phyloP scores from a whole-genome alignment of 148 eudicot species.

The Rhododendron ovatum region DNA sequence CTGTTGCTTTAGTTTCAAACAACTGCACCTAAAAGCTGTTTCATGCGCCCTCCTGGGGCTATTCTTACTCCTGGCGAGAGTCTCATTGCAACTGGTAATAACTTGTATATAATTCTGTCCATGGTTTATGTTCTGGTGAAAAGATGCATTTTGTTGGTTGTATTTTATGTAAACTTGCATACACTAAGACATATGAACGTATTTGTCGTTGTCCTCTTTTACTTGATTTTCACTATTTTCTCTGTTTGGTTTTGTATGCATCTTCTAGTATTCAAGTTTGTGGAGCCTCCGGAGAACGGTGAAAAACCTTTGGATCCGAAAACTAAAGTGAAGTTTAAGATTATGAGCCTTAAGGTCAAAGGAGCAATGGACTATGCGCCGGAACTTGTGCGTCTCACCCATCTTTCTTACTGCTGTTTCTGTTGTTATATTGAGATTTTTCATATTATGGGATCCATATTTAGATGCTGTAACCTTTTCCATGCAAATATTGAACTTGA shows the following conservation, averaged over 20 bases:
- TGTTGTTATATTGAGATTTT: neutral
- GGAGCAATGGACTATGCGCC: slow-evolving; percentile 71
- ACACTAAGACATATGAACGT: neutral
- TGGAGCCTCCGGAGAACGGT: slow-evolving; percentile 79
- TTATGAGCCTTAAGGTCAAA: slow-evolving; percentile 83
- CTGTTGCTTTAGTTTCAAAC: slow-evolving; percentile 73
- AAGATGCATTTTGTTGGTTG: neutral
- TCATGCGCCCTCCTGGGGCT: slow-evolving; percentile 93
- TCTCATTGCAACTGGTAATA: slow-evolving; percentile 73
- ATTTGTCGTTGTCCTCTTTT: neutral
- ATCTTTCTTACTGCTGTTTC: neutral
- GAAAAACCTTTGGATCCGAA: slow-evolving; percentile 75
- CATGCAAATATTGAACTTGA: neutral
- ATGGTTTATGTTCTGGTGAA: neutral
- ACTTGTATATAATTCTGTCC: neutral
- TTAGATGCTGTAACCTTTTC: neutral
- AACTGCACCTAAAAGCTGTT: slow-evolving; percentile 86
- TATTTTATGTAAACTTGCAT: neutral
- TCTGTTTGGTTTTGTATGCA: slow-evolving; percentile 10
- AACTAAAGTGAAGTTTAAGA: slow-evolving; percentile 71
- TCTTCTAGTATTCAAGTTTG: slow-evolving; percentile 71
- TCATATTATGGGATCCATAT: neutral
- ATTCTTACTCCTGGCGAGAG: slow-evolving; percentile 86
- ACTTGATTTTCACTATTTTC: neutral
- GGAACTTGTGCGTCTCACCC: slow-evolving; percentile 51